Evolutionary conservation across 805 yeast species (phyloP), one percentile per base, ranked within the genome.

Genomic region (Ogataea nitratoaversa): DNA sequence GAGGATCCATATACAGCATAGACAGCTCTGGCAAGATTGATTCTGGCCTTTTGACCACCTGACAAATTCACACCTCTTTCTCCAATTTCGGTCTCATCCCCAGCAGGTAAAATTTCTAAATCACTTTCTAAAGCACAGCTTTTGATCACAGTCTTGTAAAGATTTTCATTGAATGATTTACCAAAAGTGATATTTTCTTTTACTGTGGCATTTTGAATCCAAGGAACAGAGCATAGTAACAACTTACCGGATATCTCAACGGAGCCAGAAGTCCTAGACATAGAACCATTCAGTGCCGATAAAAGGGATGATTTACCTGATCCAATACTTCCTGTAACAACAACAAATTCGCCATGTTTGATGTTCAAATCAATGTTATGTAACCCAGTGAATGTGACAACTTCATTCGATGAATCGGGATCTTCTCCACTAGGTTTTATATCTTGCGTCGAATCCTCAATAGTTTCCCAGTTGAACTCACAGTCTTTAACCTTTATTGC

Each of bases 21-120:
- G 4, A 82, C 82, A 0, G 87, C 85, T 52, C 89, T 71, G 0
- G 88, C 88, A 32, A 82, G 62, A 12, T 81, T 71, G 22, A 82
- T 61, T 56, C 95, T 72, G 1, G 95, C 91, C 67, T 85, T 86
- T 60, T 86, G 95, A 37, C 95, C 95, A 44, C 95, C 95, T 4
- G 90, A 82, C 28, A 86, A 62, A 2, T 89, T 84, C 37, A 87
- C 80, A 49, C 95, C 95, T 55, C 87, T 71, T 59, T 86, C 95
- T 46, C 95, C 95, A 50, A 86, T 84, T 59, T 83, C 86, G 1
- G 95, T 84, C 37, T 57, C 52, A 54, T 87, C 95, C 30, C 91
- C 91, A 16, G 80, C 87, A 11, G 85, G 85, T 23, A 87, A 63
- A 30, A 76, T 67, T 4, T 74, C 75, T 44, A 86, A 67, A 60